Percentiles rank a stretch among this genome's conserved stretches.
phyloP scores from a whole-genome alignment of 2,329 filamentous ascomycete species.

The Endothia cerciana region DNA sequence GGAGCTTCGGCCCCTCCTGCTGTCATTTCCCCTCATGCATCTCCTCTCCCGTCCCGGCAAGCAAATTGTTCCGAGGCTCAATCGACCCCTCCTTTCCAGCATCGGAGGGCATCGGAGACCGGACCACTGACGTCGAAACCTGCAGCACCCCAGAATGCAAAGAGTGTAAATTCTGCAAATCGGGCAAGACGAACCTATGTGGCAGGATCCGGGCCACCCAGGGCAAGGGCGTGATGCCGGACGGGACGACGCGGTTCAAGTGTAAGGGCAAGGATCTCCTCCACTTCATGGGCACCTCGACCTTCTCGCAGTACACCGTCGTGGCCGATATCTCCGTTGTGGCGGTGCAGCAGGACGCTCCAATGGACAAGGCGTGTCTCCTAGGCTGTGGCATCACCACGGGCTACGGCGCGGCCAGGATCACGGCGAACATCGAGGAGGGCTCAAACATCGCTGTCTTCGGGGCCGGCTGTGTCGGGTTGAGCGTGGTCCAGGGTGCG shows the following conservation, averaged over 20 bases:
- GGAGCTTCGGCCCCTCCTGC: not conserved
- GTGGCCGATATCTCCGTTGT: constrained; percentile 98
- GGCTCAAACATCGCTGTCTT: constrained; percentile 91
- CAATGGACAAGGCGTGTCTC: constrained; percentile 94
- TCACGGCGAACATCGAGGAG: constrained; percentile 90
- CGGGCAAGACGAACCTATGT: constrained; percentile 98
- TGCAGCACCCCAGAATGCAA: constrained; percentile 89
- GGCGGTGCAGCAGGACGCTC: constrained; percentile 84
- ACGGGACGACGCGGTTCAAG: constrained; percentile 92
- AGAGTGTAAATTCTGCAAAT: constrained; percentile 98
- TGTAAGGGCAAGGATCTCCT: constrained; percentile 93
- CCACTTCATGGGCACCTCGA: constrained; percentile 99
- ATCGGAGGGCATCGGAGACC: not conserved
- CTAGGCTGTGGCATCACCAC: constrained; percentile 98
- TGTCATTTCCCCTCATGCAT: constrained; percentile 22
- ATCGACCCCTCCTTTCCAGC: constrained; percentile 9
- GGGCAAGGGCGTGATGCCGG: constrained; percentile 94
- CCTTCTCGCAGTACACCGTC: constrained; percentile 98
- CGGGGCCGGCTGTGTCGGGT: constrained; percentile 92
- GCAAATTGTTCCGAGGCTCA: not conserved
- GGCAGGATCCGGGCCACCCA: constrained; percentile 98
- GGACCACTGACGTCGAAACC: constrained; percentile 4
- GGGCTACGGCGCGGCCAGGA: constrained; percentile 92
- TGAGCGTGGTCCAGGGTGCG: constrained; percentile 93
- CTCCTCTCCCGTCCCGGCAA: not conserved